These are phyloP conservation scores for Atkinsonella texensis DNA, from an alignment of 2,329 filamentous ascomycete genomes.

Conservation along the genomic window DNA sequence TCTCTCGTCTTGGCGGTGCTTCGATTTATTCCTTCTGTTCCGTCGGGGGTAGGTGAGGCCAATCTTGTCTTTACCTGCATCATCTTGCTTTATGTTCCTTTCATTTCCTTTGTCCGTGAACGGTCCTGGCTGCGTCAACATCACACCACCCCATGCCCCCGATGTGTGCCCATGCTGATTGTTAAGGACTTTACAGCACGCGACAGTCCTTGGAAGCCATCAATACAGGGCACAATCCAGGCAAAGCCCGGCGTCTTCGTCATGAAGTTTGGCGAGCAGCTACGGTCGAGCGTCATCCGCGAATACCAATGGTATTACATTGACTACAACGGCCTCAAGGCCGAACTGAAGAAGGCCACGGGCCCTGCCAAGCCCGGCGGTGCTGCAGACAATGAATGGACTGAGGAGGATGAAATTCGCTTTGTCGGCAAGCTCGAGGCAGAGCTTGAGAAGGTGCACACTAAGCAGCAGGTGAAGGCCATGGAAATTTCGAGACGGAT, in stretches of 20 bases:
- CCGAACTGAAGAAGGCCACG: constrained; percentile 65
- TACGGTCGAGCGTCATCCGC: constrained; percentile 88
- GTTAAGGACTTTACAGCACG: constrained; percentile 36
- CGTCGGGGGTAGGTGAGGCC: background rate
- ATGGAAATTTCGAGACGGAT: constrained; percentile 92
- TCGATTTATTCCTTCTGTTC: background rate
- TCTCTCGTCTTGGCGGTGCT: background rate
- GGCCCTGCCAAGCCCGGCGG: constrained; percentile 32
- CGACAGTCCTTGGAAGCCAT: constrained; percentile 28
- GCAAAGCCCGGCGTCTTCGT: constrained; percentile 40
- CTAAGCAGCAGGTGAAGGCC: constrained; percentile 93
- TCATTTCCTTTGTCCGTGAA: background rate
- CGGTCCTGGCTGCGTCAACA: background rate
- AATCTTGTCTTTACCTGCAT: background rate
- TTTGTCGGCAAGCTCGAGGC: constrained; percentile 81
- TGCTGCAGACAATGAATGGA: constrained; percentile 54
- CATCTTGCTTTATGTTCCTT: background rate
- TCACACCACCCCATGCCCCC: constrained; percentile 3
- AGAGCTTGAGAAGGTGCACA: constrained; percentile 95
- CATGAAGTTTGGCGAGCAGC: constrained; percentile 91
- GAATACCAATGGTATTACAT: constrained; percentile 99
- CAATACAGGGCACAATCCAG: constrained; percentile 19
- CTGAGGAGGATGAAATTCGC: constrained; percentile 77
- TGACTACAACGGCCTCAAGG: constrained; percentile 88
- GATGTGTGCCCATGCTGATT: constrained; percentile 34